Conservation (phyloP, 768 basidiomycete genomes). For the Lanmaoa pseudosensibilis region DNA sequence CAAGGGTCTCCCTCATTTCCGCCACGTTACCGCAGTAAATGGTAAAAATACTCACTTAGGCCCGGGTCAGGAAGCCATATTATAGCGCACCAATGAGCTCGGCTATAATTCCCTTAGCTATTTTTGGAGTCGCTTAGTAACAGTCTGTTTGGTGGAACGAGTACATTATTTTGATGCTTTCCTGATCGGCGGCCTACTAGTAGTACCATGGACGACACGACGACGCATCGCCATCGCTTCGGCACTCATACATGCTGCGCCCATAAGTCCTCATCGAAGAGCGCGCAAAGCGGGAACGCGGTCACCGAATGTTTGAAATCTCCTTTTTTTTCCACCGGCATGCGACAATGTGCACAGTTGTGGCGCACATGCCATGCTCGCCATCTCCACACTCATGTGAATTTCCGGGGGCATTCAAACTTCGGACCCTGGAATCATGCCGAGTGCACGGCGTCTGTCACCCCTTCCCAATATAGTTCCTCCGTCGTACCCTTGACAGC, state of each 20-base stretch:
- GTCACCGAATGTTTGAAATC: background rate
- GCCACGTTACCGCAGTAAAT: constrained; percentile 15
- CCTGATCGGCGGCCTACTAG: too few relatives aligned
- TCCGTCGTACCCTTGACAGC: constrained; percentile 32
- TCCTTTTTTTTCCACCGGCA: background rate
- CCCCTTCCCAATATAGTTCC: constrained; percentile 36
- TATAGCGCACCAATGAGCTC: too few relatives aligned
- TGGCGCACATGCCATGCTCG: background rate
- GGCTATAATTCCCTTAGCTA: too few relatives aligned
- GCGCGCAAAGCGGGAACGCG: constrained; percentile 2
- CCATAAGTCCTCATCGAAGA: background rate
- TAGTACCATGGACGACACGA: background rate
- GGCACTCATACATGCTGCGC: too few relatives aligned
- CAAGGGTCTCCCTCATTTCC: constrained; percentile 9
- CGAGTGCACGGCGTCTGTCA: constrained; percentile 20
- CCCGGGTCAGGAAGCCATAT: too few relatives aligned
- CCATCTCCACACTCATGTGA: constrained; percentile 2
- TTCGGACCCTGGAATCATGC: constrained; percentile 31
- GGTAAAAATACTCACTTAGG: constrained; percentile 9
- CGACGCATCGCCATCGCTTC: too few relatives aligned
- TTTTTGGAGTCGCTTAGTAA: too few relatives aligned
- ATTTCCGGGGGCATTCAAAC: background rate
- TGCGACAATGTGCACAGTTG: background rate
- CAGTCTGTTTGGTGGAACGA: too few relatives aligned
- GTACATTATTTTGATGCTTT: too few relatives aligned